Evolutionary conservation across 2,329 filamentous ascomycete genomes (phyloP), one percentile per base, ranked within the genome.

Genomic region (Fusarium scirpi): DNA sequence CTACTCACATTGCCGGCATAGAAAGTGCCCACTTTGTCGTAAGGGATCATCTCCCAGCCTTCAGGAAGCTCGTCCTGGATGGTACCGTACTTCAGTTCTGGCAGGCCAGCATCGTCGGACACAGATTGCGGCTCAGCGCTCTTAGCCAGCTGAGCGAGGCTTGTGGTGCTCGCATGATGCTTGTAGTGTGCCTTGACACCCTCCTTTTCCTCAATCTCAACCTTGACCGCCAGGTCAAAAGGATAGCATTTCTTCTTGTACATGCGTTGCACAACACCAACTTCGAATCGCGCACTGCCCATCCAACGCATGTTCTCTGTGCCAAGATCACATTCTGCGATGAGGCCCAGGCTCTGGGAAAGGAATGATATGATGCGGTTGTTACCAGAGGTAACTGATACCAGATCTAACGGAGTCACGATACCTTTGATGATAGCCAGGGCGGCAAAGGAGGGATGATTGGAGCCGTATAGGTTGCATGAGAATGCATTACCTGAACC

Each of bases 231-330:
- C 61, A 98, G 83, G 74, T 98, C 94, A 78, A 93, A 97, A 0
- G 96, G 96, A 78, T 97, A 98, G 24, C 92, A 85, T 32, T 89
- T 92, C 77, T 93, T 91, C 58, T 88, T 86, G 47, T 97, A 83
- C 20, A 98, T 84, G 27, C 94, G 89, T 68, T 90, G 85, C n/a
- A 97, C 77, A 67, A 97, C 89, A 9, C 96, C 96, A 75, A 91
- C 91, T 1, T 92, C 94, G 76, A 99, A 99, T 57, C 96, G 89
- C 30, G 90, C 86, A 49, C 87, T 87, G 20, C 96, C 96, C 91
- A 99, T 94, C 94, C 95, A 98, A 45, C 96, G 90, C 68, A 98
- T 82, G 76, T 97, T 84, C 76, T 99, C 96, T 0, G 96, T 99
- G 4, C 89, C 94, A 15, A 99, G 85, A 79, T 99, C 96, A 51